Base-by-base conservation (phyloP, 805 yeast species). In the Spathaspora sp. region DNA sequence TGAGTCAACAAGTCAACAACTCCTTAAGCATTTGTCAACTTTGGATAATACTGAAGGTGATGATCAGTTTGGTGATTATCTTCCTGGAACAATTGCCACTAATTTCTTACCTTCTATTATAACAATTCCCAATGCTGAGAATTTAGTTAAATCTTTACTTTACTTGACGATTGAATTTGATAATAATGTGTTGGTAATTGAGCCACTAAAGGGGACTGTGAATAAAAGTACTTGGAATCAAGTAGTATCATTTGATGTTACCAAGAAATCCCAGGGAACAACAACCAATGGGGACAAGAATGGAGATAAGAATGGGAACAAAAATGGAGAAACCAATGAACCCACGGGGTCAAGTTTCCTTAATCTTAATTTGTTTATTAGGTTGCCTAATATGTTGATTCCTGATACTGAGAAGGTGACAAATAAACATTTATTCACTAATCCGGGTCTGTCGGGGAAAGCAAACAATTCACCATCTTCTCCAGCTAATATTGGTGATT, bases 151-250 rank as follows among this genome's bases (percentile, higher is more conserved):
- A 58, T 81, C 94, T 16, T 77, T 96, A 53, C 78, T 94, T 39
- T 89, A 89, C 67, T 79, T 92, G 61, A 90, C 96, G 1, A 77
- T 94, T 44, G 99, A 94, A 69, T 93, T 91, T 65, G 99, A 94
- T 70, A 94, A 94, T 69, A 90, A 93, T 48, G 94, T 92, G 57
- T 86, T 94, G 56, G 80, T 91, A 14, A 83, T 93, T 48, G 96
- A 91, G 58, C 94, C 98, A 2, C 82, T 85, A 28, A 82, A 87
- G 49, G 97, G 97, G 40, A 82, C 96, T 0, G 82, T 90, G 54
- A 80, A 81, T 43, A 75, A 78, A 51, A 93, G 97, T 1, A 81
- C 81, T 16, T 94, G 96, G 83, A 94, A 91, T 67, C 88, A 88
- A 59, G 90, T 90, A 10, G 87, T 96, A 14, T 83, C 92, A 3